These are phyloP conservation scores for Ceratocystis variospora DNA, from an alignment of 2,329 filamentous ascomycete genomes.

Conservation along the genomic window DNA sequence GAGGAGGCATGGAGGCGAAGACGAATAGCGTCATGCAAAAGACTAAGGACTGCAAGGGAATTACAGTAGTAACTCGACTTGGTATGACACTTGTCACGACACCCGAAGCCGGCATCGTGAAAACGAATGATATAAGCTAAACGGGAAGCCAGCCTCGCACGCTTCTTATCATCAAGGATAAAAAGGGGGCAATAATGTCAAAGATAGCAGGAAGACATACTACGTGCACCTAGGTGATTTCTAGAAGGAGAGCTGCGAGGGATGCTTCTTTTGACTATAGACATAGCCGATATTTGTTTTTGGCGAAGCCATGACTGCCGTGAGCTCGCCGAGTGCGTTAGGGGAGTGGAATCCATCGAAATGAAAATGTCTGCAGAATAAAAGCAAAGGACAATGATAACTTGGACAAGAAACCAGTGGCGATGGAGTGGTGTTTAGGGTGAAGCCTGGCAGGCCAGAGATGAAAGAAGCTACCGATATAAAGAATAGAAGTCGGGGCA, in stretches of 20 bases:
- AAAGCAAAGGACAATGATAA: not conserved
- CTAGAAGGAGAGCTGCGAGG: not conserved
- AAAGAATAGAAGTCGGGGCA: not conserved
- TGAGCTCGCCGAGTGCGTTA: not conserved
- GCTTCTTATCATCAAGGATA: too few species aligned
- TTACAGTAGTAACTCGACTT: too few species aligned
- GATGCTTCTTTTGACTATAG: not conserved
- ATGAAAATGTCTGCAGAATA: not conserved
- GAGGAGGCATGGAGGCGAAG: too few species aligned
- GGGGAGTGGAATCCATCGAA: not conserved
- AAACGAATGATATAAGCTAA: too few species aligned
- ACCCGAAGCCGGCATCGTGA: too few species aligned
- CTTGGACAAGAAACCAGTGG: not conserved
- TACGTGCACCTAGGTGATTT: not conserved
- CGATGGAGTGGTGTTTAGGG: not conserved
- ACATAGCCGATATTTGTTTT: not conserved
- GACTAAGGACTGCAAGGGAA: too few species aligned
- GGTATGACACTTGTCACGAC: too few species aligned
- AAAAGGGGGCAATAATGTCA: not conserved
- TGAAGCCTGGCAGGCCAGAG: not conserved
- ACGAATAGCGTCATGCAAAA: too few species aligned
- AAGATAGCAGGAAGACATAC: not conserved
- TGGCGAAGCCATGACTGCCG: not conserved
- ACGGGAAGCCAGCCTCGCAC: too few species aligned
- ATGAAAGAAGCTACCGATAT: not conserved